phyloP scores from a whole-genome alignment of 352 stramenopile species.

The Nothophytophthora sp. region DNA sequence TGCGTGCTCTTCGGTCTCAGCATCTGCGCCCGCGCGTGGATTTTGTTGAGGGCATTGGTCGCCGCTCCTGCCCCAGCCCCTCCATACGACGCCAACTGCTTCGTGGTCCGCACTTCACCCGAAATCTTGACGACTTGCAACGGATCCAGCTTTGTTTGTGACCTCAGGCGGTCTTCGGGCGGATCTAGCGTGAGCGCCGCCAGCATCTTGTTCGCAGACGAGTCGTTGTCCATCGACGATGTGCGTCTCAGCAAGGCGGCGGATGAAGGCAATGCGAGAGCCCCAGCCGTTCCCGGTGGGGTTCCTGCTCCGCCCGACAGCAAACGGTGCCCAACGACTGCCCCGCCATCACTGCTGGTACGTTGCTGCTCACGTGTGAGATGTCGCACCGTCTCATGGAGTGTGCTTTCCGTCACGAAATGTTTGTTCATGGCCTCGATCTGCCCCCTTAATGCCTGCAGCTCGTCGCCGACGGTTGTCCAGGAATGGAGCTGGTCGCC shows the following conservation, averaged over 20 bases:
- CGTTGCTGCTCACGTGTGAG: slow-evolving; percentile 36
- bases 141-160: slow-evolving; percentile 63
- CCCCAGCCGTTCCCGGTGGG: neutral
- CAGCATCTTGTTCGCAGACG: slow-evolving; percentile 31
- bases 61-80: slow-evolving; percentile 14
- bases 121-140: slow-evolving; percentile 48
- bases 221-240: slow-evolving; percentile 15
- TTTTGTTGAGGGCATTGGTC: slow-evolving; percentile 35
- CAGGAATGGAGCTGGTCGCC: slow-evolving; percentile 7
- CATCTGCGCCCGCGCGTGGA: slow-evolving; percentile 57
- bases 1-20: slow-evolving; percentile 50
- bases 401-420: slow-evolving; percentile 49
- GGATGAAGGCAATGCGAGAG: slow-evolving; percentile 13
- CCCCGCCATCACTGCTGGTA: slow-evolving; percentile 9
- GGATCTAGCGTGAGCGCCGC: slow-evolving; percentile 32
- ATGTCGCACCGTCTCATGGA: slow-evolving; percentile 40
- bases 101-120: slow-evolving; percentile 17
- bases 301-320: slow-evolving; percentile 6
- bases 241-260: slow-evolving; percentile 13
- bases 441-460: slow-evolving; percentile 37
- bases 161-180: slow-evolving; percentile 42
- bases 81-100: slow-evolving; percentile 10
- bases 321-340: slow-evolving; percentile 34
- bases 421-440: slow-evolving; percentile 42
- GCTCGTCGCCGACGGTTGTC: slow-evolving; percentile 29